Evolutionary conservation across 2,329 filamentous ascomycete species (phyloP).

Genomic region (Beauveria sp.): DNA sequence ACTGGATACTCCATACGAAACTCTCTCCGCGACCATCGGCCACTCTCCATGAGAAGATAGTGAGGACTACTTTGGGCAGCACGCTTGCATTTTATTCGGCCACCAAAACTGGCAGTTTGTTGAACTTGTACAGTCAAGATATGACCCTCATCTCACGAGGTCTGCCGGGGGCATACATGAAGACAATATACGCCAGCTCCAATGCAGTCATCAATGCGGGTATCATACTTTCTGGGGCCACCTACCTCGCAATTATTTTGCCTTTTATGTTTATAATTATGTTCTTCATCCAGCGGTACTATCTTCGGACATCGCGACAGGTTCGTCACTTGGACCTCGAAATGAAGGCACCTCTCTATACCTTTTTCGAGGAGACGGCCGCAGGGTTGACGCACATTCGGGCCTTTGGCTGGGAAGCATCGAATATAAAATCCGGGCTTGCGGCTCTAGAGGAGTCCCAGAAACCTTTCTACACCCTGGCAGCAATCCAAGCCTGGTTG

Average conservation of each 20-base stretch:
- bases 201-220: neutral
- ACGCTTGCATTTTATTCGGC: neutral
- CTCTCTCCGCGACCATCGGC: neutral
- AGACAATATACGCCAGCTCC: neutral
- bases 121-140: neutral
- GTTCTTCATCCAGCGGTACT: slow-evolving; percentile 17
- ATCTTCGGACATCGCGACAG: slow-evolving; percentile 45
- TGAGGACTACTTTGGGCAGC: neutral
- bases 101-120: neutral
- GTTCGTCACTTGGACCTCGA: slow-evolving; percentile 47
- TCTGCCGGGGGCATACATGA: neutral
- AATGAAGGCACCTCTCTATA: slow-evolving; percentile 38
- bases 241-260: neutral
- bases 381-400: slow-evolving; percentile 19
- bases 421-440: neutral
- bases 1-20: neutral
- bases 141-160: neutral
- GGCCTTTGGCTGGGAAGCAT: slow-evolving; percentile 15
- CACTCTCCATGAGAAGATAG: neutral
- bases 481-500: neutral
- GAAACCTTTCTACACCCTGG: neutral
- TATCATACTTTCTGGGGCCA: neutral
- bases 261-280: neutral
- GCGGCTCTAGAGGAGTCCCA: neutral
- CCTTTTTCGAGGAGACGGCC: slow-evolving; percentile 29